phyloP scores from a whole-genome alignment of 768 basidiomycete species.

The Lepiota brunneoincarnata region DNA sequence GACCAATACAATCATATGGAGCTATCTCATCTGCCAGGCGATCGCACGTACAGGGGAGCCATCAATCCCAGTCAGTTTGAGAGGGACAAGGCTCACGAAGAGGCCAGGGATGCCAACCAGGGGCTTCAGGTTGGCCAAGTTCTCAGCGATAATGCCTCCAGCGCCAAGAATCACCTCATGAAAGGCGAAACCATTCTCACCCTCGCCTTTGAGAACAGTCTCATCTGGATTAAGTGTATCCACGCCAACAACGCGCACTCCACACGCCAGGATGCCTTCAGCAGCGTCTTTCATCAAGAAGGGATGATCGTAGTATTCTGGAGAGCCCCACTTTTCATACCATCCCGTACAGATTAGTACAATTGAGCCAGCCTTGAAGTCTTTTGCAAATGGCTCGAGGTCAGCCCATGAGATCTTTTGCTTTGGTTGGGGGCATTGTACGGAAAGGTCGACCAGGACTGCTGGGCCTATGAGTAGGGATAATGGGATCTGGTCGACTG shows the following conservation, averaged over 20 bases:
- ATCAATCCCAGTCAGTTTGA: conserved; percentile 57
- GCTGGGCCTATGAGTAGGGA: conserved; percentile 51
- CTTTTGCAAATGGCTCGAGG: conserved; percentile 31
- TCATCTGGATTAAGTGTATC: conserved; percentile 72
- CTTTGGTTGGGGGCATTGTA: conserved; percentile 23
- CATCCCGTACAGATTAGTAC: conserved; percentile 69
- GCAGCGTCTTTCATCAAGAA: conserved; percentile 58
- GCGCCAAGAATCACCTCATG: conserved; percentile 61
- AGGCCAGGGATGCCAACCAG: conserved; percentile 22
- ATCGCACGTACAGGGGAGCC: conserved; percentile 73
- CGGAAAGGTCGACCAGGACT: conserved; percentile 51
- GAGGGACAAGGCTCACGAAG: conserved; percentile 53
- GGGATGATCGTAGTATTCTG: conserved; percentile 60
- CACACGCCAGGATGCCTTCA: conserved; percentile 41
- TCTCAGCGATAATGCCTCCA: conserved; percentile 69
- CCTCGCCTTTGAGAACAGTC: conserved; percentile 37
- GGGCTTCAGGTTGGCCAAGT: conserved; percentile 52
- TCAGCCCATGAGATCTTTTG: conserved; percentile 57
- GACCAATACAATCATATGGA: not conserved
- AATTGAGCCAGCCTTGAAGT: conserved; percentile 32
- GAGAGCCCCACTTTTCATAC: conserved; percentile 51
- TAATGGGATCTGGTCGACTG: conserved; percentile 58
- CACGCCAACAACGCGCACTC: conserved; percentile 56
- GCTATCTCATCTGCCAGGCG: conserved; percentile 34
- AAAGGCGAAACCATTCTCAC: conserved; percentile 43